A percentile compares a stretch with the other conserved stretches of the same genome.
Conservation (phyloP, 140 eudicot species). For the Anethum foeniculum region DNA sequence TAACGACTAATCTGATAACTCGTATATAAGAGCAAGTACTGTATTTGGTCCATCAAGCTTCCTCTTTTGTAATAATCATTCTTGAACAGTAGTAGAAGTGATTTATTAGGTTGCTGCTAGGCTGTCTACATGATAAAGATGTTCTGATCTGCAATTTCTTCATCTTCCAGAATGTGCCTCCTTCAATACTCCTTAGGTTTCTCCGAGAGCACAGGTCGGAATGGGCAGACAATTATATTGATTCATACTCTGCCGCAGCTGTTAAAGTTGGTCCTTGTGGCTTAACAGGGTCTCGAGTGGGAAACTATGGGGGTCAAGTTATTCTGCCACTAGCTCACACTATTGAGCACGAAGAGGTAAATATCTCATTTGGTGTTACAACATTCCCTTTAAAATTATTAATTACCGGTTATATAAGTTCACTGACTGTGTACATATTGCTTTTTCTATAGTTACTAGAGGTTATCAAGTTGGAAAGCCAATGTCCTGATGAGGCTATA, state of each 20-base stretch:
- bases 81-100: no score
- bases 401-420: neutral
- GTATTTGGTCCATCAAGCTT: neutral
- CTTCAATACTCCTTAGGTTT: no score
- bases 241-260: constrained; percentile 76
- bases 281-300: constrained; percentile 59
- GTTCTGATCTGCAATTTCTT: constrained; percentile 3
- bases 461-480: constrained; percentile 69
- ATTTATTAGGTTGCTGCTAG: neutral
- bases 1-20: no score
- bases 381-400: neutral
- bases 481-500: constrained; percentile 57
- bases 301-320: constrained; percentile 81
- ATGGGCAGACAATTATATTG: constrained; percentile 20
- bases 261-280: constrained; percentile 79
- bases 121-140: neutral
- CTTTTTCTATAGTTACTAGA: constrained; percentile 48
- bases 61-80: neutral
- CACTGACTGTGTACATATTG: neutral
- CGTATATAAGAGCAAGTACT: neutral
- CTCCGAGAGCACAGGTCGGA: no score
- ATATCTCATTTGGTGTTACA: neutral
- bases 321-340: constrained; percentile 96
- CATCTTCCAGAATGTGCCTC: no score
- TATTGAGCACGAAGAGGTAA: constrained; percentile 85